Evolutionary conservation across 208 protist genomes (phyloP).

Genomic region (Crithidia mellificae): DNA sequence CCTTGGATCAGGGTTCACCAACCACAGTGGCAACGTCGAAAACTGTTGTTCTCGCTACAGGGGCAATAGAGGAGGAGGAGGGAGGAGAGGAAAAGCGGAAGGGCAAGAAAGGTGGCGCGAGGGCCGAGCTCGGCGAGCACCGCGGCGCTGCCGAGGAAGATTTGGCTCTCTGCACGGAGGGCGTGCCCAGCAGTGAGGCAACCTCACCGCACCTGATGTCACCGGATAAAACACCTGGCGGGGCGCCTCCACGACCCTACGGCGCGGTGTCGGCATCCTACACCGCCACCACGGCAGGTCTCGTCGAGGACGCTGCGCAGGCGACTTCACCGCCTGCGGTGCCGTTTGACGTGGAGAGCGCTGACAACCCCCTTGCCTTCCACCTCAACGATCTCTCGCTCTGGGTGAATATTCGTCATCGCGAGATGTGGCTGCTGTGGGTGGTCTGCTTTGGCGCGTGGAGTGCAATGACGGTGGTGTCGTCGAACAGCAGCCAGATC

Average conservation of each 20-base stretch:
- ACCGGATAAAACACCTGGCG: background rate
- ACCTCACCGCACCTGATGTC: background rate
- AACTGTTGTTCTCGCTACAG: background rate
- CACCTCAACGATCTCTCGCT: conserved; percentile 52
- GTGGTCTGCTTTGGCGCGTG: conserved; percentile 76
- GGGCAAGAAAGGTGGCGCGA: no score
- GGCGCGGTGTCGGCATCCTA: background rate
- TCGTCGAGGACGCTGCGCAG: background rate
- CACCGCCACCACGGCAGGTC: background rate
- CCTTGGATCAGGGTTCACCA: no score
- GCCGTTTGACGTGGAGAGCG: background rate
- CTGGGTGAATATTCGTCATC: conserved; percentile 49
- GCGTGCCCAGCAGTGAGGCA: background rate
- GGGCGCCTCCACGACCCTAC: background rate
- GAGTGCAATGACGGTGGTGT: conserved; percentile 77
- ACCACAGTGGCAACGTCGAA: background rate
- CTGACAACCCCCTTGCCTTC: conserved; percentile 8
- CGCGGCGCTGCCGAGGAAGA: background rate
- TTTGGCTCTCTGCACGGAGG: conserved; percentile 7
- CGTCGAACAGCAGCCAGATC: conserved; percentile 77
- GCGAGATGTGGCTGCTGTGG: conserved; percentile 86
- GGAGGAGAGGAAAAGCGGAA: no score
- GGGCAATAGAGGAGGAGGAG: conserved; percentile 1
- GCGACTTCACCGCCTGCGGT: background rate
- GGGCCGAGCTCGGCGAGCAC: background rate